These are phyloP conservation scores for Eremothecium cymbalariae DNA, from an alignment of 1,139 yeast genomes.

Conservation along the genomic window DNA sequence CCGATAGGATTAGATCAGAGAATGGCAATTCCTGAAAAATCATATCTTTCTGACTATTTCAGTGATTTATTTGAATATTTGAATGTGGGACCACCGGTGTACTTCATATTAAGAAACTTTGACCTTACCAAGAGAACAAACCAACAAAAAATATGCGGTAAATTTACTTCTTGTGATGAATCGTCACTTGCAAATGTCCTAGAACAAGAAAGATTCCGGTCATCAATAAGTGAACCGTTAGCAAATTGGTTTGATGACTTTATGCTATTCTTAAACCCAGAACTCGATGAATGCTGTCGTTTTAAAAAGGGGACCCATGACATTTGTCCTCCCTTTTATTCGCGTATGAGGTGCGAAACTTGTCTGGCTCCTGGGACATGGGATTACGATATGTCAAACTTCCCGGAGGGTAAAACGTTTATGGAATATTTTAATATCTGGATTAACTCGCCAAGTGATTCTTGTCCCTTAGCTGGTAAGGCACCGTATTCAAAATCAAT, in stretches of 20 bases:
- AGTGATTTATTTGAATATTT: slow-evolving; percentile 64
- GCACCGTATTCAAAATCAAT: slow-evolving; percentile 77
- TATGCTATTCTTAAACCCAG: slow-evolving; percentile 79
- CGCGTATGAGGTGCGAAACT: slow-evolving; percentile 63
- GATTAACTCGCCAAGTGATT: slow-evolving; percentile 79
- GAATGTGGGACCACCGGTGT: slow-evolving; percentile 87
- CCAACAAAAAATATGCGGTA: slow-evolving; percentile 78
- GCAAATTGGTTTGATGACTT: slow-evolving; percentile 93
- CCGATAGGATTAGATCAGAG: slow-evolving; percentile 83
- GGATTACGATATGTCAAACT: slow-evolving; percentile 69
- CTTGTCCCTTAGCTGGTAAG: slow-evolving; percentile 92
- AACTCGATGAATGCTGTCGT: slow-evolving; percentile 78
- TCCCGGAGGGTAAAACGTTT: slow-evolving; percentile 72
- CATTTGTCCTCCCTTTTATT: slow-evolving; percentile 61
- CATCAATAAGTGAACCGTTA: slow-evolving; percentile 69
- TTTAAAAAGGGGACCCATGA: slow-evolving; percentile 42
- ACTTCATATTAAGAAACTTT: slow-evolving; percentile 62
- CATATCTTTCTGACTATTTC: slow-evolving; percentile 74
- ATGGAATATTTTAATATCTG: slow-evolving; percentile 67
- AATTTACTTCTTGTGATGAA: slow-evolving; percentile 75
- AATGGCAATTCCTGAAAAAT: slow-evolving; percentile 73
- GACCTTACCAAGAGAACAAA: slow-evolving; percentile 51
- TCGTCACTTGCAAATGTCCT: slow-evolving; percentile 73
- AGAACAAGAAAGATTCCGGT: slow-evolving; percentile 74
- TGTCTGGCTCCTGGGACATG: slow-evolving; percentile 60